Base-by-base conservation (phyloP, 805 yeast species). In the Priceomyces carsonii region DNA sequence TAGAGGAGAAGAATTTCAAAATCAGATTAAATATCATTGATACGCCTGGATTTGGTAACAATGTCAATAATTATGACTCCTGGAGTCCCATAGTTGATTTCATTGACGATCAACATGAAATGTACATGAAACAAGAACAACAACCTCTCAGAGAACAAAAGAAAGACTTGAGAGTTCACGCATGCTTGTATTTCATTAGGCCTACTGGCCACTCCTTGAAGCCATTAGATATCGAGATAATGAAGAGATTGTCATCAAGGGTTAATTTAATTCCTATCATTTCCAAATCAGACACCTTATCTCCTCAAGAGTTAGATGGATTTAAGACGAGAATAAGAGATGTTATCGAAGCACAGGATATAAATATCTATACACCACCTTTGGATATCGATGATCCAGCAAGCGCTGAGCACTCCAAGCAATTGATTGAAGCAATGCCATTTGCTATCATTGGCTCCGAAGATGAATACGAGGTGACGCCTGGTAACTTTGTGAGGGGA, bases 31-130 rank as follows among this genome's bases (percentile, higher is more conserved):
- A 88, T 48, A 73, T 90, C 38, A 80, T 90, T 50, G 96, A 89
- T 61, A 87, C 96, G 2, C 96, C 96, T 6, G 96, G 96, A 1
- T 87, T 88, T 58, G 97, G 96, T 42, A 95, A 87, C 57, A 85
- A 83, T 58, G 84, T 88, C 45, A 84, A 89, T 67, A 90, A 89
- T 64, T 75, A 74, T 52, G 82, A 84, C 57, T 74, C 93, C 29
- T 88, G 95, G 95, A 82, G 81, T 40, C 88, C 96, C 24, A 76
- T 88, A 48, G 71, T 85, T 42, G 95, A 87, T 59, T 90, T 87
- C 60, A 79, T 90, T 44, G 96, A 89, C 60, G 95, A 87, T 56
- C 96, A 89, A 66, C 93, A 87, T 55, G 89, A 83, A 53, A 74
- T 84, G 16, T 88, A 66, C 58, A 84, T 89, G 91, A 85, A 85